Percentiles rank a stretch among this genome's conserved stretches.
Evolutionary conservation across 2,329 filamentous ascomycete species (phyloP).

Genomic region (Incumbomyces delicatus): DNA sequence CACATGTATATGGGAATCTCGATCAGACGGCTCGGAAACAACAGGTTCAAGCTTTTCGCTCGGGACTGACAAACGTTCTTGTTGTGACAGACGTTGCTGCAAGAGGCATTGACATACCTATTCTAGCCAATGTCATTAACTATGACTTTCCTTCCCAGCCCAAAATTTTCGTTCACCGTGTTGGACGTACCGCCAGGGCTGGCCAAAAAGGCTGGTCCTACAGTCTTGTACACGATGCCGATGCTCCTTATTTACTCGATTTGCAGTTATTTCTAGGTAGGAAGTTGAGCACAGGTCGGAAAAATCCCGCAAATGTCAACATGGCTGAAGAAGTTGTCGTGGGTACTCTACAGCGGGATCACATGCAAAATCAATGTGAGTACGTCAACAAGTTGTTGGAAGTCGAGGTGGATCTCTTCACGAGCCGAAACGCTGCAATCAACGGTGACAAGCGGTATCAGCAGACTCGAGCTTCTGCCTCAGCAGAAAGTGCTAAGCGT

Average conservation of each 20-base stretch:
- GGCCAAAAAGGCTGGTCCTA: conserved; percentile 91
- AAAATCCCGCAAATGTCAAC: conserved; percentile 49
- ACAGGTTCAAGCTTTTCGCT: conserved; percentile 82
- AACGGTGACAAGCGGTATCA: conserved; percentile 93
- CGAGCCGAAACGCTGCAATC: conserved; percentile 60
- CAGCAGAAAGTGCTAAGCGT: conserved; percentile 78
- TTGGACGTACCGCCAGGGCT: conserved; percentile 89
- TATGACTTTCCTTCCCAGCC: conserved; percentile 96
- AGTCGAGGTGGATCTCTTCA: conserved; percentile 63
- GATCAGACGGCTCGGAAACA: conserved; percentile 89
- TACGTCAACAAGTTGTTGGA: conserved; percentile 70
- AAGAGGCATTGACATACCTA: conserved; percentile 92
- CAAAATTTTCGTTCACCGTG: conserved; percentile 92
- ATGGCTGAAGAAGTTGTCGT: conserved; percentile 78
- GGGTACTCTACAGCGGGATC: conserved; percentile 62
- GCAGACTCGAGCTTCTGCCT: conserved; percentile 81
- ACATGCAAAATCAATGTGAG: conserved; percentile 67
- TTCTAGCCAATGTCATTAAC: conserved; percentile 95
- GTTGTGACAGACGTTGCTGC: conserved; percentile 96
- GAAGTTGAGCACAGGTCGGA: conserved; percentile 65
- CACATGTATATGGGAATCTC: conserved; percentile 87
- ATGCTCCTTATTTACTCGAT: conserved; percentile 86
- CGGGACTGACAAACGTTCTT: conserved; percentile 74
- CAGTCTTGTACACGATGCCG: conserved; percentile 76
- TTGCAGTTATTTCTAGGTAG: conserved; percentile 90